Base-by-base conservation (phyloP, 2,329 filamentous ascomycete species). In the Thielaviopsis euricoi region DNA sequence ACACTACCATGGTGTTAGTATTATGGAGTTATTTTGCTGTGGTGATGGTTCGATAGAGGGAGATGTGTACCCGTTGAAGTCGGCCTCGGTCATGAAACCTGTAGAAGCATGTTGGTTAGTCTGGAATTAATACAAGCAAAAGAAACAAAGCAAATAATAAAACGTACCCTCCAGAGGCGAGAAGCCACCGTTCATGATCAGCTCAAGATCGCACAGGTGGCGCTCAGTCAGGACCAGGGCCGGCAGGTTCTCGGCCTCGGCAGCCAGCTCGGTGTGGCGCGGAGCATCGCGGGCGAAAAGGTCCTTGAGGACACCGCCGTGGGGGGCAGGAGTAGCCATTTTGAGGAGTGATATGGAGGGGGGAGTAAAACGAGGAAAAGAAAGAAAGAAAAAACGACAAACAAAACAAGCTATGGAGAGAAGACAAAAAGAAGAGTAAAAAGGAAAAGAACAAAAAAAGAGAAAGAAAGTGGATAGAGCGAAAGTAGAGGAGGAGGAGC, bases 61-160 rank as follows among this genome's bases (percentile, higher is more conserved):
- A 23, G 21, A 6, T 40, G 25, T 60, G 64, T 80, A 91, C 88
- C 87, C 84, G 73, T 95, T 86, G 78, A 95, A 98, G 74, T 98
- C 93, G 74, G 89, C 86, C 78, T 98, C 83, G 72, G 82, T 95
- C 86, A 98, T 86, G 78, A 98, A 98, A 67, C 90, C 89, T 95
- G 66, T 57, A 65, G 51, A 61, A 55, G 15, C 50, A 22, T 43
- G 12, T 10, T 43, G 13, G 37, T 43, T 43, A 43, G 37, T n/a
- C 37, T 43, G 37, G 37, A 19, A 26, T 10, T 21, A 2, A n/a
- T 56, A 61, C 56, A 43, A 50, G 46, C 51, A 43, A 55, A 55
- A 19, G 52, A 46, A 17, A 43, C 1, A 43, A 53, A 55, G 17
- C 51, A 48, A 5, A 2, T 6, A n/a, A 2, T 12, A 50, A 78